Evolutionary conservation across 345 rosid species (phyloP), one percentile per base, ranked within the genome.

Genomic region (Laguncularia racemosa): DNA sequence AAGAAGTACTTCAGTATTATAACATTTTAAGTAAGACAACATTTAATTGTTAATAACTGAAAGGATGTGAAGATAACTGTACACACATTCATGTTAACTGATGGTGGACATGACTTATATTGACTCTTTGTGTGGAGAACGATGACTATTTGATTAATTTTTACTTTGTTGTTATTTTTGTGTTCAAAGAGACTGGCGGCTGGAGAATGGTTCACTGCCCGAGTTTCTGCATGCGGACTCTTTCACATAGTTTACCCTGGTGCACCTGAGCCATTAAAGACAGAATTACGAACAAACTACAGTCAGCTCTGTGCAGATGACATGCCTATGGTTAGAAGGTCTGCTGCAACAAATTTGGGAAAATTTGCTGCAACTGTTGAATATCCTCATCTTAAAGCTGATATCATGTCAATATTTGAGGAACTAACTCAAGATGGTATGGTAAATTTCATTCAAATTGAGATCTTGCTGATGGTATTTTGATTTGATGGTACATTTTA

Each of bases 261-360:
- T 79, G 98, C 98, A 45, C 64, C 93, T 11, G 96, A 92, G 63
- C 53, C 58, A 67, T 45, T 76, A 64, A 89, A 84, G 68, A 77
- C 84, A 38, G 95, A 92, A 76, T 66, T 89, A 52, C 71, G 98
- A 56, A 65, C 85, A 12, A 55, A 75, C 62, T 92, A 84, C 65
- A 72, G 73, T 48, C 96, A 89, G 66, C 74, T 92, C 40, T 92
- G 98, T 72, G 93, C 89, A 78, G 98, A 92, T 79, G 98, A 88
- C 72, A 89, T 89, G 98, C 98, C 96, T 21, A 92, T 84, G 96
- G 98, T 92, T 67, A 81, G 98, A 56, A 92, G 91, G 76, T 88
- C 98, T 55, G 98, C 98, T 43, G 96, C 95, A 23, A 72, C 93
- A 14, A 92, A 89, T 68, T 79, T 92, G 47, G 97, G 95, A 56